Conservation (phyloP, 768 basidiomycete species). For the Amanita jacksonii region DNA sequence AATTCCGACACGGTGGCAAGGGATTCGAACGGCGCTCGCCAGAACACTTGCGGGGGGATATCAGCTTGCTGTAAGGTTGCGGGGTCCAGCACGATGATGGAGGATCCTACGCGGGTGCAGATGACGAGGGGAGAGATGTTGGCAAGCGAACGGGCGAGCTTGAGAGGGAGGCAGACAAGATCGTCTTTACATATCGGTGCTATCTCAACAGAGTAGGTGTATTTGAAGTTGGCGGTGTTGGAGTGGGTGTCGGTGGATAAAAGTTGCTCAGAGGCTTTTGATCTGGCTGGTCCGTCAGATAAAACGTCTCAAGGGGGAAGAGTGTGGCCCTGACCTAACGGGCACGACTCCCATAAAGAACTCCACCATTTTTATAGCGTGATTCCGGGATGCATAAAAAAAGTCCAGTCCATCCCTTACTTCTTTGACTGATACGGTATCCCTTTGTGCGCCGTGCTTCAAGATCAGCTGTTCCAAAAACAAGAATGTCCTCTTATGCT, state of each 20-base stretch:
- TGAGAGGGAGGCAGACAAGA: slow-evolving; percentile 79
- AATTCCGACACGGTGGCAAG: slow-evolving; percentile 79
- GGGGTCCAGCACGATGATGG: slow-evolving; percentile 86
- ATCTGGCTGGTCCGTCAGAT: slow-evolving; percentile 45
- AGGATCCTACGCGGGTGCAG: slow-evolving; percentile 87
- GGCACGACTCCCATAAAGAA: slow-evolving; percentile 86
- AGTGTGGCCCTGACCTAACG: slow-evolving; percentile 25
- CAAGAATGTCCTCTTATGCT: slow-evolving; percentile 96
- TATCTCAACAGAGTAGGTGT: slow-evolving; percentile 96
- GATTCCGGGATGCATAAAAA: slow-evolving; percentile 85
- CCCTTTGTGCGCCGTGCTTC: slow-evolving; percentile 94
- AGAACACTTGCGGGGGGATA: slow-evolving; percentile 69
- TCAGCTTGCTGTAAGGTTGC: slow-evolving; percentile 79
- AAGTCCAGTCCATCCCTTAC: slow-evolving; percentile 94
- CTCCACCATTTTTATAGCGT: slow-evolving; percentile 95
- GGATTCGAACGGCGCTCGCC: slow-evolving; percentile 85
- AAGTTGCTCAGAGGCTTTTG: slow-evolving; percentile 91
- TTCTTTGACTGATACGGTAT: slow-evolving; percentile 90
- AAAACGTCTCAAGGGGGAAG: not conserved
- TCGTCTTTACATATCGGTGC: slow-evolving; percentile 97
- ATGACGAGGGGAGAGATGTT: slow-evolving; percentile 86
- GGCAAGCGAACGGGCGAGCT: slow-evolving; percentile 71
- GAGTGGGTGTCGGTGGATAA: slow-evolving; percentile 90
- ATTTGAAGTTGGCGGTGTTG: slow-evolving; percentile 92
- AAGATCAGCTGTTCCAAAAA: slow-evolving; percentile 96